Evolutionary conservation across 2,329 filamentous ascomycete species (phyloP), one percentile per base, ranked within the genome.

Genomic region (Pseudogymnoascus sp.): DNA sequence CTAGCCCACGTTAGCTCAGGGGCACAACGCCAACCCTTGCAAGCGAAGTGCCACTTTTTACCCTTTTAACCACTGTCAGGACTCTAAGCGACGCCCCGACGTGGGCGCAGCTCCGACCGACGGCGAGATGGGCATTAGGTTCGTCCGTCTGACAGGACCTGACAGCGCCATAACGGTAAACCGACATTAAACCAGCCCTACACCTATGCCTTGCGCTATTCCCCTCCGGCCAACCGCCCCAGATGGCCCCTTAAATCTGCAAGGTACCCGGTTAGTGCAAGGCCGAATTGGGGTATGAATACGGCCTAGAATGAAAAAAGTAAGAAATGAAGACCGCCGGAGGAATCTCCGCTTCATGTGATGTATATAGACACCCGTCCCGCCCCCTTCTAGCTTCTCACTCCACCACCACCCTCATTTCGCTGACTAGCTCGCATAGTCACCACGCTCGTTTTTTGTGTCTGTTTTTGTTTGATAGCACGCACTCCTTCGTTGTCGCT

Each of bases 361-460:
- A 56, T 18, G 31, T 34, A 56, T 34, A 56, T 34, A 11, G 25
- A 18, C n/a, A n/a, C 8, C 28, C 9, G 9, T 34, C 46, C 5
- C 46, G 28, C 25, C 25, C 46, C 12, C 23, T 23, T 18, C 46
- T 1, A 11, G 46, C 5, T 18, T 56, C 25, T 56, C 25, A 31
- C 25, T 53, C 8, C 14, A 31, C 12, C 28, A 34, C 28, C 46
- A 56, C 46, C 18, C 28, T 56, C 46, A 9, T 56, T 56, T 31
- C 25, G 46, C 12, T 56, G 46, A 34, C 46, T 56, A 56, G n/a
- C 46, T 18, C n/a, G 12, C 9, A 56, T 34, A 56, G 46, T 56
- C 46, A 49, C 28, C 46, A 56, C 46, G 6, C 46, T 56, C 46
- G 46, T 56, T 56, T 56, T 31, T 18, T 34, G 46, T 46, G 21